Evolutionary conservation across 2,329 filamentous ascomycete species (phyloP).

Genomic region (Ophiostoma tasmaniense): DNA sequence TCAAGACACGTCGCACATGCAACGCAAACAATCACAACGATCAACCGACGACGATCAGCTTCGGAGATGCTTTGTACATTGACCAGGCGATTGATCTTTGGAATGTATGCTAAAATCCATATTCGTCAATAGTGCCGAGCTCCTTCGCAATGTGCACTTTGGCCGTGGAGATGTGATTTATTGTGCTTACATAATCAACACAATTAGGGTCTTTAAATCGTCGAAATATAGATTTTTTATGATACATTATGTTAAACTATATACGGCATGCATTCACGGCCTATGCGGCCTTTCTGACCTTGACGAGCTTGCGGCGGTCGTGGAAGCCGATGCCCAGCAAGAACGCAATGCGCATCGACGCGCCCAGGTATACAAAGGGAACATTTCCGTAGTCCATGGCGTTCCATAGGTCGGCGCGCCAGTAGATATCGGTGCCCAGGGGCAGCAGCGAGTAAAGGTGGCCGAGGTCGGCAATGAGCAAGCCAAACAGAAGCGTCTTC

Average conservation of each 20-base stretch:
- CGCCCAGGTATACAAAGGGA: slow-evolving; percentile 60
- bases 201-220: too few relatives aligned
- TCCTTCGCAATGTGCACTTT: background rate
- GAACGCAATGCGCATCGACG: slow-evolving; percentile 50
- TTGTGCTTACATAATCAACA: background rate
- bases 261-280: background rate
- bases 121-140: too few relatives aligned
- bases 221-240: too few relatives aligned
- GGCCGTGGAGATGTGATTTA: background rate
- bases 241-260: background rate
- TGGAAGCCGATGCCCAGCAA: slow-evolving; percentile 47
- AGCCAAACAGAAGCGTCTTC: slow-evolving; percentile 55
- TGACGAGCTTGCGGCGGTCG: background rate
- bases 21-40: background rate
- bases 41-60: background rate
- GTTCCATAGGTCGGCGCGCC: slow-evolving; percentile 54
- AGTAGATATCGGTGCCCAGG: slow-evolving; percentile 56
- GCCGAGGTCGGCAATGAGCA: slow-evolving; percentile 68
- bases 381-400: slow-evolving; percentile 61
- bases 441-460: slow-evolving; percentile 59
- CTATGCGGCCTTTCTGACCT: slow-evolving; percentile 6
- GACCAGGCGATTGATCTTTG: too few relatives aligned
- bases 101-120: too few relatives aligned
- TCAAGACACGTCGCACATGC: background rate
- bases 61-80: background rate